phyloP scores from a whole-genome alignment of 2,329 filamentous ascomycete genomes.

The Fusarium cyanostomum region DNA sequence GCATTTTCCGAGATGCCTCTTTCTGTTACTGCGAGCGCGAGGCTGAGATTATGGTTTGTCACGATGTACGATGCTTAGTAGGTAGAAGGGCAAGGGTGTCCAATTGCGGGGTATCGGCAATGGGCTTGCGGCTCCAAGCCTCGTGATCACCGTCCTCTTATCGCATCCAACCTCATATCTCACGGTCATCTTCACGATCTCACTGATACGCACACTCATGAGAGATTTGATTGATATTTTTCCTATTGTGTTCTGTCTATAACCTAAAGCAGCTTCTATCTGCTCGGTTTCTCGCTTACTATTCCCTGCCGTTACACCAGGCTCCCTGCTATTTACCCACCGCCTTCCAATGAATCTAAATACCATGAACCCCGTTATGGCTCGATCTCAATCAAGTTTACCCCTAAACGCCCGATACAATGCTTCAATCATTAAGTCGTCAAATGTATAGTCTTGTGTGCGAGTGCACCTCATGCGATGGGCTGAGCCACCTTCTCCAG shows the following conservation, averaged over 20 bases:
- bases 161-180: conserved; percentile 32
- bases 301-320: conserved; percentile 18
- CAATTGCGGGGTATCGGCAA: conserved; percentile 40
- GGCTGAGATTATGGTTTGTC: conserved; percentile 36
- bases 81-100: conserved; percentile 14
- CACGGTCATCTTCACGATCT: conserved; percentile 1
- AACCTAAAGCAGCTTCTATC: conserved; percentile 15
- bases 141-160: conserved; percentile 33
- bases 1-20: conserved; percentile 39
- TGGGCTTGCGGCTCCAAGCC: conserved; percentile 28
- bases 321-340: conserved; percentile 30
- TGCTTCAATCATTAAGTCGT: conserved; percentile 45
- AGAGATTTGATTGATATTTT: conserved; percentile 12
- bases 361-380: conserved; percentile 9
- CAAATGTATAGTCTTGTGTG: conserved; percentile 29
- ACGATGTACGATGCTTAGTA: conserved; percentile 21
- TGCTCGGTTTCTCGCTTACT: conserved; percentile 19
- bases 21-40: conserved; percentile 35
- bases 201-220: conserved; percentile 1
- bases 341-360: conserved; percentile 35
- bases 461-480: conserved; percentile 40
- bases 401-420: conserved; percentile 42
- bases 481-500: conserved; percentile 42
- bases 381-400: conserved; percentile 21
- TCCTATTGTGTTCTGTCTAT: conserved; percentile 29